Base-by-base conservation (phyloP, 2,329 filamentous ascomycete species). In the Trichoderma arundinaceum region DNA sequence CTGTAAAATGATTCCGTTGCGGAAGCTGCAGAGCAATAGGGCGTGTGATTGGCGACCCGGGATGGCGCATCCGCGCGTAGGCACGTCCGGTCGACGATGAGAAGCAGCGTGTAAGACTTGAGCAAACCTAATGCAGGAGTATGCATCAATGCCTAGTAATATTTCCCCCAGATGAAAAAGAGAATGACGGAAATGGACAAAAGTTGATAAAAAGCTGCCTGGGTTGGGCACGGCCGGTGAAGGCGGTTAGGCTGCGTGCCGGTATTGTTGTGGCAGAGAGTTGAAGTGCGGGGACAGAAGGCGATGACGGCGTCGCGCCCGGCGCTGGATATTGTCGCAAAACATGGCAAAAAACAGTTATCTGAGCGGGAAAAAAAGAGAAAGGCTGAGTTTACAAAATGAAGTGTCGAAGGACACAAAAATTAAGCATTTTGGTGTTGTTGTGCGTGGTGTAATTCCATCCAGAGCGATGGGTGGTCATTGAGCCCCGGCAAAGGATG, bases 201-300 rank as follows among this genome's bases (percentile, higher is more conserved):
- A 46, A 15, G 33, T 22, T 10, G n/a, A 33, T 17, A 15, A 19
- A 46, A 17, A 17, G 2, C 12, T 32, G 39, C 51, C 12, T 49
- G 7, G 39, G 64, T 61, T 66, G 64, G 64, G 64, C 64, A 66
- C 49, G 35, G 33, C n/a, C 17, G 32, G 33, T 10, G 22, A 19
- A 61, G 41, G 7, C 33, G 64, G 46, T 66, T 59, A 33, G 64
- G 64, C 64, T 32, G 52, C 58, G 41, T 38, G 22, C 43, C 32
- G 44, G 7, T 28, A 15, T 59, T 56, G 39, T 63, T 63, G 59
- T 38, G 17, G 38, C 19, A 8, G 22, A 38, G 58, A 35, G 54
- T 58, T 28, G 15, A 63, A 63, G 59, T 63, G 59, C 59, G 59
- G 59, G 59, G 59, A 53, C 17, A 13, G 38, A 48, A 35, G n/a